Percentiles rank a stretch among this genome's conserved stretches.
Conservation (phyloP, 78 protist genomes). For the Parvularia atlantis region DNA sequence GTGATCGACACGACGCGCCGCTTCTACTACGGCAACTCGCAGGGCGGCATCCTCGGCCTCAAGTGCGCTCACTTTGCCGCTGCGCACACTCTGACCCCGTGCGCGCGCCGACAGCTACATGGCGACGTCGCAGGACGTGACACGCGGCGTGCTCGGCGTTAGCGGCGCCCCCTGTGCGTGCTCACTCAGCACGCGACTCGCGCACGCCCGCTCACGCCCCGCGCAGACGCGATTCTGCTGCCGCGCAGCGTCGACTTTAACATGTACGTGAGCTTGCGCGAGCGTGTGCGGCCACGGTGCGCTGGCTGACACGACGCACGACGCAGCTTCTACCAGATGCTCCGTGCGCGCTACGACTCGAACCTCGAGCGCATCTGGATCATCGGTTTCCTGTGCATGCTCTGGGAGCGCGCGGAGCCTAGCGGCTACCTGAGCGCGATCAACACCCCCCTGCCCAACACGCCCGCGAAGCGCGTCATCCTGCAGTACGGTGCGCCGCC, state of each 20-base stretch:
- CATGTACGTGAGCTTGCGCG: neutral
- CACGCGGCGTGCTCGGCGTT: neutral
- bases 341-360: neutral
- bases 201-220: neutral
- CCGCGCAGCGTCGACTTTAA: constrained; percentile 7
- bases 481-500: neutral
- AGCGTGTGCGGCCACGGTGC: neutral
- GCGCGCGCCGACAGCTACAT: neutral
- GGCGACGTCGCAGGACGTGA: neutral
- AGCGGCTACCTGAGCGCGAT: neutral
- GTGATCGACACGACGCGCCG: neutral
- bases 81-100: neutral
- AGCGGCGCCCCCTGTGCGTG: neutral
- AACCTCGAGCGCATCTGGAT: neutral
- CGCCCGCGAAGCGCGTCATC: neutral
- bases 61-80: neutral
- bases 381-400: neutral
- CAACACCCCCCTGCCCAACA: neutral
- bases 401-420: constrained; percentile 9
- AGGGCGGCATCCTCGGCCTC: neutral
- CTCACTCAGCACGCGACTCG: neutral
- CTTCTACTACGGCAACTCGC: neutral
- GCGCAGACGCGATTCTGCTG: neutral
- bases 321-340: neutral
- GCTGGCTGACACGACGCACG: neutral